Evolutionary conservation across 1,284 basidiomycete genomes (phyloP).

Genomic region (Moniliophthora roreri): DNA sequence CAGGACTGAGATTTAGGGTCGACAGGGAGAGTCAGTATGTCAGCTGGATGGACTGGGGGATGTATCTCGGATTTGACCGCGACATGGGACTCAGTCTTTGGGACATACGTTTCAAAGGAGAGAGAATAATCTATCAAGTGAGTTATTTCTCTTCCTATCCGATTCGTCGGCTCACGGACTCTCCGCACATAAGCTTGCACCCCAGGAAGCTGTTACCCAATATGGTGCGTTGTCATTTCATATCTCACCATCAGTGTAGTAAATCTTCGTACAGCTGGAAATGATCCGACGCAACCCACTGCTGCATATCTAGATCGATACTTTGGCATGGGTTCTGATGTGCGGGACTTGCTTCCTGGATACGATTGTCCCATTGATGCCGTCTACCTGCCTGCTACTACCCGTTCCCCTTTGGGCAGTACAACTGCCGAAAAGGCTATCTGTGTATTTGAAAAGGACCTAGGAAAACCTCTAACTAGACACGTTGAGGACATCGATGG

Average conservation of each 20-base stretch:
- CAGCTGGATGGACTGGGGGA: conserved; percentile 64
- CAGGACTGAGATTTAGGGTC: conserved; percentile 57
- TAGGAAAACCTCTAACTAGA: conserved; percentile 54
- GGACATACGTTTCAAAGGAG: conserved; percentile 62
- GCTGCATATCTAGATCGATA: conserved; percentile 67
- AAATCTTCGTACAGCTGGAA: conserved; percentile 42
- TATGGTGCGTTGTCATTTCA: conserved; percentile 40
- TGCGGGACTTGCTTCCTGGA: conserved; percentile 56
- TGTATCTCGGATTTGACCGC: conserved; percentile 63
- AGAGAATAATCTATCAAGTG: conserved; percentile 66
- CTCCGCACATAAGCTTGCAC: conserved; percentile 39
- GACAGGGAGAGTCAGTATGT: conserved; percentile 54
- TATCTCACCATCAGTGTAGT: not conserved
- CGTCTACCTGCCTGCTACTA: conserved; percentile 56
- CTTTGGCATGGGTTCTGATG: conserved; percentile 61
- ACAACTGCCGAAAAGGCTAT: conserved; percentile 51
- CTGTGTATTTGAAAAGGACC: conserved; percentile 66
- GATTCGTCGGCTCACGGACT: not conserved
- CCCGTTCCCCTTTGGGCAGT: conserved; percentile 43
- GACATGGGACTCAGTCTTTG: conserved; percentile 69
- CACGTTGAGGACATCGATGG: conserved; percentile 52
- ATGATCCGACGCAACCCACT: conserved; percentile 61
- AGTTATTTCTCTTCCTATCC: not conserved
- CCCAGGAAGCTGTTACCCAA: conserved; percentile 63
- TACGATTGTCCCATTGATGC: conserved; percentile 70